Conservation (phyloP, 371 early-diverging fungal genomes). For the Mucor ambiguus region DNA sequence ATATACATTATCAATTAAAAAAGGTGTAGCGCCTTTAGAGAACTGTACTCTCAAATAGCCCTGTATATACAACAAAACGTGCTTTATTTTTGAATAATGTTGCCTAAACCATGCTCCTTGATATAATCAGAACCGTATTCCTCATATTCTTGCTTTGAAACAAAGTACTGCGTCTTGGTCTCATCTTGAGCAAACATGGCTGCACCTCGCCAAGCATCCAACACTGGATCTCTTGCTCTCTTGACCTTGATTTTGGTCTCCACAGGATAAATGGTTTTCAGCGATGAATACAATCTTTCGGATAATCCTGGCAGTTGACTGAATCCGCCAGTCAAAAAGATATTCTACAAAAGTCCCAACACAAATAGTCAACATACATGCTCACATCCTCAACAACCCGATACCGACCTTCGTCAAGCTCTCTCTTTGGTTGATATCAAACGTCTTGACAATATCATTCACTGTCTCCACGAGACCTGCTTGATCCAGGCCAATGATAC, state of each 20-base stretch:
- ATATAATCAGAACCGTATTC: constrained; percentile 86
- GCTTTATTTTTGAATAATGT: constrained; percentile 37
- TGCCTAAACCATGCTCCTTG: constrained; percentile 80
- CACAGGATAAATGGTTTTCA: constrained; percentile 68
- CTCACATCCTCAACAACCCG: neutral
- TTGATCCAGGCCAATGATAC: constrained; percentile 85
- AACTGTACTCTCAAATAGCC: too few relatives aligned
- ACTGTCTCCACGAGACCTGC: constrained; percentile 83
- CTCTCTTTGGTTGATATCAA: constrained; percentile 50
- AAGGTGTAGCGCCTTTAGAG: neutral
- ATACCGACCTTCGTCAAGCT: constrained; percentile 46
- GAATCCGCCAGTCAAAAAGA: constrained; percentile 84
- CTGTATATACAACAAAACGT: too few relatives aligned
- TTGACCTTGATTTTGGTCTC: constrained; percentile 60
- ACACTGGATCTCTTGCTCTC: constrained; percentile 68
- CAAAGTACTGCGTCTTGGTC: constrained; percentile 40
- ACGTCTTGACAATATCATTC: constrained; percentile 65
- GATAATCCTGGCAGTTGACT: constrained; percentile 65
- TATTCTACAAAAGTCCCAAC: constrained; percentile 58
- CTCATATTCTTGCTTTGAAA: constrained; percentile 75
- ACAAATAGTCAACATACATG: neutral
- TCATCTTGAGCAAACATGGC: constrained; percentile 54
- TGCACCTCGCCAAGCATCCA: constrained; percentile 90
- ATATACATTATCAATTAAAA: neutral
- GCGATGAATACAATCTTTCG: constrained; percentile 60